Percentiles rank a stretch among this genome's conserved stretches.
Conservation (phyloP, 768 basidiomycete genomes). For the Strobilomyces confusus region DNA sequence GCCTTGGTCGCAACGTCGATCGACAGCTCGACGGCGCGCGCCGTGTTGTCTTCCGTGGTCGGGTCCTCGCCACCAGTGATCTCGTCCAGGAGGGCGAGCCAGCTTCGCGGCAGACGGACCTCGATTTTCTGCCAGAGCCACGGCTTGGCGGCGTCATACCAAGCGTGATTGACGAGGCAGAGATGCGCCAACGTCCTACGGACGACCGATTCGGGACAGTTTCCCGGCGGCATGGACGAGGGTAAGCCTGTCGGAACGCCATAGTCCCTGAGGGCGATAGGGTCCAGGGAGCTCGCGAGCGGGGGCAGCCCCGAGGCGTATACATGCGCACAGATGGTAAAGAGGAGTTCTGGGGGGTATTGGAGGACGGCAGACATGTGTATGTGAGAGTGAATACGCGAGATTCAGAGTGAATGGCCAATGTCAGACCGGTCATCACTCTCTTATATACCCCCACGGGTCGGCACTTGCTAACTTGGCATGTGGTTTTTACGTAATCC, state of each 20-base stretch:
- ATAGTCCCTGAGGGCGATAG: constrained; percentile 46
- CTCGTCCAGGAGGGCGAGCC: constrained; percentile 78
- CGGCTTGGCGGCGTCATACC: constrained; percentile 81
- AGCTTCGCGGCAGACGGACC: constrained; percentile 77
- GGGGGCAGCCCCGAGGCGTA: constrained; percentile 62
- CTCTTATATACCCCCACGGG: constrained; percentile 8
- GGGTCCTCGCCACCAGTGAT: constrained; percentile 67
- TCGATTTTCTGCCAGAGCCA: constrained; percentile 86
- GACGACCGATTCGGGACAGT: constrained; percentile 64
- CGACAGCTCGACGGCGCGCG: constrained; percentile 59
- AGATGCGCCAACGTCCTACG: constrained; percentile 66
- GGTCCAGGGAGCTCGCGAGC: constrained; percentile 59
- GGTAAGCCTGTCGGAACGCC: constrained; percentile 58
- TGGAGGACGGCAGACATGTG: constrained; percentile 32
- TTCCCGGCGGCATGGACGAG: constrained; percentile 66
- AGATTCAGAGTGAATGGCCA: background rate
- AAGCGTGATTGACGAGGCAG: constrained; percentile 72
- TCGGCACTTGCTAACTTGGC: constrained; percentile 4
- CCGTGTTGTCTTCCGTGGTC: constrained; percentile 47
- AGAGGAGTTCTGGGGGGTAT: constrained; percentile 71
- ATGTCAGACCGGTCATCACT: background rate
- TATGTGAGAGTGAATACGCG: no score
- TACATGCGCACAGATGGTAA: constrained; percentile 68
- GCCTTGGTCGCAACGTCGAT: constrained; percentile 64
- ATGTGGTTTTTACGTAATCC: constrained; percentile 20